Percentiles rank a stretch among this genome's conserved stretches.
These are phyloP conservation scores for Saccharomycopsis fermentans DNA, from an alignment of 805 yeast species.

Conservation along the genomic window DNA sequence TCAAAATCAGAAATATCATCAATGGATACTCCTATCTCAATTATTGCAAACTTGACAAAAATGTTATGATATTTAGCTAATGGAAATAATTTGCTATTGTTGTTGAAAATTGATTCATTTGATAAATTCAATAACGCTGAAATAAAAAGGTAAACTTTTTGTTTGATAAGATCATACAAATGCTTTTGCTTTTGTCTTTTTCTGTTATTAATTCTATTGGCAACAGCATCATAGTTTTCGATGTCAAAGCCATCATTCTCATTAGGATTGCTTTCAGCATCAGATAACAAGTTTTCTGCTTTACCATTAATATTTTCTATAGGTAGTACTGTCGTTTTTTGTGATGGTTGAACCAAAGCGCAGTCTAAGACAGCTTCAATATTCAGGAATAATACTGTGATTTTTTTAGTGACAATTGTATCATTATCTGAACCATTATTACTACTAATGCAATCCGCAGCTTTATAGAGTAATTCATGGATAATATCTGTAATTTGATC, in stretches of 20 bases:
- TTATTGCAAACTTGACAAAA: slow-evolving; percentile 5
- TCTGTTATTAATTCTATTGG: not conserved
- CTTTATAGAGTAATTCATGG: slow-evolving; percentile 45
- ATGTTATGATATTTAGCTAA: slow-evolving; percentile 6
- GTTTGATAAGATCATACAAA: slow-evolving; percentile 6
- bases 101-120: not conserved
- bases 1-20: not conserved
- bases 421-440: not conserved
- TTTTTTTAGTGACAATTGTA: not conserved
- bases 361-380: slow-evolving; percentile 6
- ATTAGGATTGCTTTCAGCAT: not conserved
- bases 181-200: slow-evolving; percentile 1
- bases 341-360: not conserved
- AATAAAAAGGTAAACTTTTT: slow-evolving; percentile 6
- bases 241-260: not conserved
- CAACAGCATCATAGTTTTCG: slow-evolving; percentile 7
- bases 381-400: not conserved
- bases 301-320: not conserved
- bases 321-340: not conserved
- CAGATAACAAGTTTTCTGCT: not conserved
- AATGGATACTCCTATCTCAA: slow-evolving; percentile 5
- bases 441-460: slow-evolving; percentile 21
- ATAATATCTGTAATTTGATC: slow-evolving; percentile 82
- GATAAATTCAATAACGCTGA: slow-evolving; percentile 11
- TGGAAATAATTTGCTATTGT: not conserved